These are phyloP conservation scores for Tetracladium maxilliforme DNA, from an alignment of 2,329 filamentous ascomycete genomes.

Conservation along the genomic window DNA sequence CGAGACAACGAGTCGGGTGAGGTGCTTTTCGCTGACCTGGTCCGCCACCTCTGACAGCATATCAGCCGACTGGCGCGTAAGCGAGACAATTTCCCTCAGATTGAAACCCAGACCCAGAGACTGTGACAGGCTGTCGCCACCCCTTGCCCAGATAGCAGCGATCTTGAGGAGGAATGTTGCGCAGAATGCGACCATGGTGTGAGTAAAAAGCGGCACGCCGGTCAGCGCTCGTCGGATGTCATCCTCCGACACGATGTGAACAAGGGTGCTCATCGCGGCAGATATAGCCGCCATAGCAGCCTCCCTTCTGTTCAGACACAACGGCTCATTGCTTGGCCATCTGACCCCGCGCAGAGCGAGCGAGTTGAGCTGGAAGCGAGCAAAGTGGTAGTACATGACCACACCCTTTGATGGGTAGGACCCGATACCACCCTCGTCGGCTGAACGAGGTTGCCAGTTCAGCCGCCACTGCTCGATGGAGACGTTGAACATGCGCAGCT, in stretches of 20 bases:
- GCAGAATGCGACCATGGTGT: conserved; percentile 16
- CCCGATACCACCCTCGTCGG: too few relatives aligned
- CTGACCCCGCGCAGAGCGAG: conserved; percentile 13
- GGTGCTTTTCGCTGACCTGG: too few relatives aligned
- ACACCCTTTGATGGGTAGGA: conserved; percentile 12
- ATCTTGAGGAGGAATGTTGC: conserved; percentile 16
- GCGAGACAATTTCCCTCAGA: too few relatives aligned
- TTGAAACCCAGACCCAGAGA: too few relatives aligned
- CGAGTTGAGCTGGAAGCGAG: conserved; percentile 21
- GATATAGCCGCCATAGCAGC: conserved; percentile 6
- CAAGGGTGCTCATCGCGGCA: conserved; percentile 8
- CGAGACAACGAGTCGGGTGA: too few relatives aligned
- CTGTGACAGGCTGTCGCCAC: too few relatives aligned
- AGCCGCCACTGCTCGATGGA: conserved; percentile 21
- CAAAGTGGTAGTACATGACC: conserved; percentile 14
- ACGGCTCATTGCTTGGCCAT: too few relatives aligned
- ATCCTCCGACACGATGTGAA: conserved; percentile 12
- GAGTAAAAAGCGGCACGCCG: conserved; percentile 15
- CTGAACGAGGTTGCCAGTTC: too few relatives aligned
- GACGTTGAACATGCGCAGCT: conserved; percentile 17
- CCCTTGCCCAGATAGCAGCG: too few relatives aligned
- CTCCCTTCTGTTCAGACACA: conserved; percentile 2
- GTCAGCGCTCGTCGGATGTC: conserved; percentile 12
- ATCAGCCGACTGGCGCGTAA: too few relatives aligned
- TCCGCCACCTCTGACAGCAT: too few relatives aligned